phyloP scores from a whole-genome alignment of 208 protist genomes.

The Balamuthia mandrillaris region DNA sequence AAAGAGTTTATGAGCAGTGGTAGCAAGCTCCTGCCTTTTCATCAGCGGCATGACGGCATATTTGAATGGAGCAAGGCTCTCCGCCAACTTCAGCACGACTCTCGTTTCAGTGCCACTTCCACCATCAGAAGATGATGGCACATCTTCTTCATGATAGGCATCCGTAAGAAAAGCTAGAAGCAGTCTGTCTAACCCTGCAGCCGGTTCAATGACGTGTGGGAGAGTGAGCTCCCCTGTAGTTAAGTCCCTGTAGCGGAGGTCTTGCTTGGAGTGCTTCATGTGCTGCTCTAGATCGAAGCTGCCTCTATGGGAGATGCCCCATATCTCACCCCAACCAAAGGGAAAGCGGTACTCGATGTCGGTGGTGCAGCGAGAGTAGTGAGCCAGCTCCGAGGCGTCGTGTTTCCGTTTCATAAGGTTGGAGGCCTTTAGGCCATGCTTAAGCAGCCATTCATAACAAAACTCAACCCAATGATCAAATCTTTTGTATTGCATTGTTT shows the following conservation, averaged over 20 bases:
- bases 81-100: slow-evolving; percentile 49
- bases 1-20: background rate
- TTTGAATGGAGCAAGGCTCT: slow-evolving; percentile 55
- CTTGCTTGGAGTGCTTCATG: slow-evolving; percentile 78
- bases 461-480: slow-evolving; percentile 7
- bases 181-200: slow-evolving; percentile 98
- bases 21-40: slow-evolving; percentile 45
- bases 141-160: slow-evolving; percentile 71
- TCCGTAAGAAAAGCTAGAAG: slow-evolving; percentile 95
- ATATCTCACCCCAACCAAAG: slow-evolving; percentile 59
- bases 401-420: slow-evolving; percentile 31
- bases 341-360: slow-evolving; percentile 68
- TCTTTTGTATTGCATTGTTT: background rate
- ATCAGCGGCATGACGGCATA: slow-evolving; percentile 47
- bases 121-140: slow-evolving; percentile 67
- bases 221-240: background rate
- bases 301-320: slow-evolving; percentile 87
- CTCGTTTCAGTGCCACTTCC: slow-evolving; percentile 49
- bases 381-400: slow-evolving; percentile 57
- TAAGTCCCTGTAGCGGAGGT: slow-evolving; percentile 62
- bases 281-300: slow-evolving; percentile 94
- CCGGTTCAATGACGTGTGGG: slow-evolving; percentile 98
- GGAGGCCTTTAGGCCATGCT: slow-evolving; percentile 14
- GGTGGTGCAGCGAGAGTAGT: slow-evolving; percentile 63
- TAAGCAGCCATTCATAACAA: slow-evolving; percentile 23